phyloP scores from a whole-genome alignment of 306 rosid genomes.

The Fagus crenata region DNA sequence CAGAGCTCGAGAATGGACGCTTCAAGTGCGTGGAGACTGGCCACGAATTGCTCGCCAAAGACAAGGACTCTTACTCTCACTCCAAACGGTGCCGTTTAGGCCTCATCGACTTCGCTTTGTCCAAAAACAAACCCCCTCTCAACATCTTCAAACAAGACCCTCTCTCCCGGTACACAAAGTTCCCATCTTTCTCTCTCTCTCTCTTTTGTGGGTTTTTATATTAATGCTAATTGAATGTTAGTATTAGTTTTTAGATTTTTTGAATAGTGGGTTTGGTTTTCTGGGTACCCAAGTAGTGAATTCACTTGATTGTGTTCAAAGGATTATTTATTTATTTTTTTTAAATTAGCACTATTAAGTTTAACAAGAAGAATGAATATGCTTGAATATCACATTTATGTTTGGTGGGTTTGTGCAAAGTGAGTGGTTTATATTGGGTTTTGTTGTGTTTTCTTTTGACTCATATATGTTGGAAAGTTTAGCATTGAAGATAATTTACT shows the following conservation, averaged over 20 bases:
- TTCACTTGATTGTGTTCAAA: not conserved
- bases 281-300: not conserved
- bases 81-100: constrained; percentile 90
- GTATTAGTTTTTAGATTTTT: too few species aligned
- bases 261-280: not conserved
- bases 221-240: too few species aligned
- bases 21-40: constrained; percentile 83
- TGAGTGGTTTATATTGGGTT: not conserved
- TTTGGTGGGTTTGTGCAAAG: not conserved
- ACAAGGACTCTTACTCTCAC: constrained; percentile 57
- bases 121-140: constrained; percentile 67
- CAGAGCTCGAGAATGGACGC: constrained; percentile 66
- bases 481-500: not conserved
- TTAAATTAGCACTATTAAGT: not conserved
- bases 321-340: not conserved
- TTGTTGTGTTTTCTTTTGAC: not conserved
- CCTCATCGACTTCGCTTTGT: constrained; percentile 66
- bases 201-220: not conserved
- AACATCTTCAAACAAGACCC: constrained; percentile 83
- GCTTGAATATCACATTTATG: not conserved
- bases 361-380: not conserved
- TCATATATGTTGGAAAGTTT: not conserved
- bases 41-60: constrained; percentile 70
- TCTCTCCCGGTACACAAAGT: constrained; percentile 60
- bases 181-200: not conserved